A percentile compares a stretch with the other conserved stretches of the same genome.
Evolutionary conservation across 2,329 filamentous ascomycete genomes (phyloP).

Genomic region (Aspergillus sp.): DNA sequence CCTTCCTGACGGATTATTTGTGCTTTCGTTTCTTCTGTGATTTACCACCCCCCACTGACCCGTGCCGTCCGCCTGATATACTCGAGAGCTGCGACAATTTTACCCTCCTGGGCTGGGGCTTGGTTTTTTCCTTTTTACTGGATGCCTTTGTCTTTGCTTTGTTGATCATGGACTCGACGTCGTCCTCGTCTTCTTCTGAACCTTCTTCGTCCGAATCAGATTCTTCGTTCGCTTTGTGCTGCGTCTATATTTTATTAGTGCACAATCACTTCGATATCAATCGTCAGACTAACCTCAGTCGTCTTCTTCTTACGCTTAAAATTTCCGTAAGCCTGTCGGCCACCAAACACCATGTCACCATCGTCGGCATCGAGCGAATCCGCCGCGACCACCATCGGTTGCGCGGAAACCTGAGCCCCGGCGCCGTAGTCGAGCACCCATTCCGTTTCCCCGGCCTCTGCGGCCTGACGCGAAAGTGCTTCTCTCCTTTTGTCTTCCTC

Average conservation of each 20-base stretch:
- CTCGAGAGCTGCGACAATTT: conserved; percentile 25
- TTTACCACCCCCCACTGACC: conserved; percentile 9
- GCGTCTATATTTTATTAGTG: background rate
- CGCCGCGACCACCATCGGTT: conserved; percentile 30
- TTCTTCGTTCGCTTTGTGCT: background rate
- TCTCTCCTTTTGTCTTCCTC: conserved; percentile 42
- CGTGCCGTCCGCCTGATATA: conserved; percentile 27
- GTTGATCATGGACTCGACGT: conserved; percentile 16
- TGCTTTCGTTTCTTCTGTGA: conserved; percentile 25
- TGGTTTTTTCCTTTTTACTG: conserved; percentile 15
- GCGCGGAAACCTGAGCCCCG: conserved; percentile 16
- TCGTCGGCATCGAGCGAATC: conserved; percentile 34
- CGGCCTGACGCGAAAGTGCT: conserved; percentile 39
- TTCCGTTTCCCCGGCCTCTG: conserved; percentile 43
- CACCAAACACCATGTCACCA: conserved; percentile 26
- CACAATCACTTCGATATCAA: background rate
- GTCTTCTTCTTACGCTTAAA: conserved; percentile 34
- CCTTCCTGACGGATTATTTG: conserved; percentile 9
- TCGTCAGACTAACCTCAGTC: conserved; percentile 18
- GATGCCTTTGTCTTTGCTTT: conserved; percentile 16
- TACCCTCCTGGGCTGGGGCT: conserved; percentile 7
- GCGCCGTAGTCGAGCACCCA: conserved; percentile 40
- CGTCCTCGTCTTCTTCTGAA: conserved; percentile 11
- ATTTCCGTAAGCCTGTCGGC: conserved; percentile 37
- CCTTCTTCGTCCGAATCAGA: conserved; percentile 2